A percentile compares a stretch with the other conserved stretches of the same genome.
phyloP scores from a whole-genome alignment of 1,284 basidiomycete genomes.

The Rhodotorula mucilaginosa region DNA sequence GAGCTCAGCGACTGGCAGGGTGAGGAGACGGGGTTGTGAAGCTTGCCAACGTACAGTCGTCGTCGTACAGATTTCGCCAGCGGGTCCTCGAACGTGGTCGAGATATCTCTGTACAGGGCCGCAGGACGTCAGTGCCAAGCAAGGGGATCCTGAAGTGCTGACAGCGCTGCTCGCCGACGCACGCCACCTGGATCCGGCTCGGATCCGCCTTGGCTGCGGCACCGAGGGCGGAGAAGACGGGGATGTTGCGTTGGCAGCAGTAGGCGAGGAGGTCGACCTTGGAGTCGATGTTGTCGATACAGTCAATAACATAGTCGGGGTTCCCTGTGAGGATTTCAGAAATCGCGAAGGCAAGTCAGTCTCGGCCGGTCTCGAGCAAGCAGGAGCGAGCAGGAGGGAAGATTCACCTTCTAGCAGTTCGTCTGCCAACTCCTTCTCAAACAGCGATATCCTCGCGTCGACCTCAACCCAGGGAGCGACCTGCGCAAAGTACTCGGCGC shows the following conservation, averaged over 20 bases:
- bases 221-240: constrained; percentile 96
- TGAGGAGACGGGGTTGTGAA: neutral
- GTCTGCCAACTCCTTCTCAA: constrained; percentile 68
- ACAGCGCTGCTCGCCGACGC: constrained; percentile 17
- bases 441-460: constrained; percentile 73
- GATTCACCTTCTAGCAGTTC: constrained; percentile 64
- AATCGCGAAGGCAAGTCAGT: neutral
- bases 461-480: constrained; percentile 72
- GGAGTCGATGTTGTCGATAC: constrained; percentile 94
- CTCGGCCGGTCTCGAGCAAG: constrained; percentile 18
- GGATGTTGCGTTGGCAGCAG: constrained; percentile 71
- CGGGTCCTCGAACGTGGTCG: constrained; percentile 89
- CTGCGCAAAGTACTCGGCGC: constrained; percentile 65
- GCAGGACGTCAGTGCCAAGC: too few relatives aligned
- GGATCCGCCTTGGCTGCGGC: constrained; percentile 96
- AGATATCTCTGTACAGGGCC: constrained; percentile 67
- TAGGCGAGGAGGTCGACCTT: constrained; percentile 86
- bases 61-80: constrained; percentile 85
- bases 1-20: neutral
- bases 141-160: neutral
- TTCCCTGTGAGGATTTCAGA: constrained; percentile 12
- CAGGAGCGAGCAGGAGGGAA: neutral
- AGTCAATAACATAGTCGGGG: constrained; percentile 58
- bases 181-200: constrained; percentile 83
- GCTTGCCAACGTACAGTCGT: constrained; percentile 7